A percentile compares a stretch with the other conserved stretches of the same genome.
Conservation (phyloP, 495 filamentous ascomycete genomes). For the Daldinia bambusicola region DNA sequence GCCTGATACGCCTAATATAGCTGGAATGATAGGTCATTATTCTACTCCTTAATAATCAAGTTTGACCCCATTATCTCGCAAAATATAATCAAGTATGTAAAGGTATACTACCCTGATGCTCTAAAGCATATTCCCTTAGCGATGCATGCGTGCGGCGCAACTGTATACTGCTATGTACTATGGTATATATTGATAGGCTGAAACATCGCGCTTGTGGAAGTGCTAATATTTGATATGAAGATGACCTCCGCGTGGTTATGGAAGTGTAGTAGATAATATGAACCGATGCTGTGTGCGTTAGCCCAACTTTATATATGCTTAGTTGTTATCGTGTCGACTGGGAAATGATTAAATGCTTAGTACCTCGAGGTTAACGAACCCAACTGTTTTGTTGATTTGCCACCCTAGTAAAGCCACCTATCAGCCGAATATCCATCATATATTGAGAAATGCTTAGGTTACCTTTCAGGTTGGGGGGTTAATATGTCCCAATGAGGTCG, state of each 20-base stretch:
- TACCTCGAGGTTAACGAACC: neutral
- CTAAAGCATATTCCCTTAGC: neutral
- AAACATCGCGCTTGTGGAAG: no score
- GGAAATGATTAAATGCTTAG: no score
- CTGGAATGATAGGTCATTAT: conserved; percentile 1
- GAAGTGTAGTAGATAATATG: no score
- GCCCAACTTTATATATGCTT: neutral
- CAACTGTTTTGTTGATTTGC: neutral
- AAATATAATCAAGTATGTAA: neutral
- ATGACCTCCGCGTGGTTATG: no score
- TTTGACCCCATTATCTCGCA: neutral
- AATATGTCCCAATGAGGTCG: neutral
- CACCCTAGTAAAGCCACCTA: neutral
- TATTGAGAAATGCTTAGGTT: no score
- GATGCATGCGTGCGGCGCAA: neutral
- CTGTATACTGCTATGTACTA: no score
- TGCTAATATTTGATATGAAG: no score
- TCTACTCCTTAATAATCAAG: neutral
- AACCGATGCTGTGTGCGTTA: no score
- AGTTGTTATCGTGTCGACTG: neutral
- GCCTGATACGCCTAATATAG: no score
- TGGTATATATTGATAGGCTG: no score
- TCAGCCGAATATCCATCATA: no score
- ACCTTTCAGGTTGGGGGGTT: no score
- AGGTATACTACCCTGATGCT: neutral